Conservation (phyloP, 208 protist genomes). For the Acanthamoeba healyi region DNA sequence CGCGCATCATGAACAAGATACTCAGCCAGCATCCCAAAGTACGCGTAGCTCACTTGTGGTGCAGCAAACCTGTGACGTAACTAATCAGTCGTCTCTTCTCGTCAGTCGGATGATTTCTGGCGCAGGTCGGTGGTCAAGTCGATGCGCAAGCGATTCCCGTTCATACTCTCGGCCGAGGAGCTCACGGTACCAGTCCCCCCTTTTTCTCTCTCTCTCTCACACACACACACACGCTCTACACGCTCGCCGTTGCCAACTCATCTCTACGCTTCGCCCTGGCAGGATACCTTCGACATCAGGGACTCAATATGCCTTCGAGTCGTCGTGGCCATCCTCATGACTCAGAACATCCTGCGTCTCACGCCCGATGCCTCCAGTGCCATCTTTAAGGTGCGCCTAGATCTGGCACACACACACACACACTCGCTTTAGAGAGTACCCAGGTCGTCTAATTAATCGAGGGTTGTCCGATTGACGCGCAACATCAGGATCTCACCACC, state of each 20-base stretch:
- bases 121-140: neutral
- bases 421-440: neutral
- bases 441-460: too few relatives aligned
- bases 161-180: conserved; percentile 4
- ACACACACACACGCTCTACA: too few relatives aligned
- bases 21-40: neutral
- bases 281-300: neutral
- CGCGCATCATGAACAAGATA: neutral
- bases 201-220: too few relatives aligned
- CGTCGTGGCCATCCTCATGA: neutral
- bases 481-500: neutral
- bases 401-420: too few relatives aligned
- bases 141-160: neutral
- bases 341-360: neutral
- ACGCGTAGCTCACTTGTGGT: too few relatives aligned
- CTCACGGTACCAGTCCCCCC: neutral
- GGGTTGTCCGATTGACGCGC: neutral
- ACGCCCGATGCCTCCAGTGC: neutral
- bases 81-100: neutral
- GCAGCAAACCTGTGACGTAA: too few relatives aligned
- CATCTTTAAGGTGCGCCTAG: neutral
- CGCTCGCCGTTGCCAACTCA: neutral
- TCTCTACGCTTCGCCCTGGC: neutral
- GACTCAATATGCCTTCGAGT: neutral
- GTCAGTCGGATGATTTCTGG: neutral